These are phyloP conservation scores for Mycena crocata DNA, from an alignment of 768 basidiomycete genomes.

Conservation along the genomic window DNA sequence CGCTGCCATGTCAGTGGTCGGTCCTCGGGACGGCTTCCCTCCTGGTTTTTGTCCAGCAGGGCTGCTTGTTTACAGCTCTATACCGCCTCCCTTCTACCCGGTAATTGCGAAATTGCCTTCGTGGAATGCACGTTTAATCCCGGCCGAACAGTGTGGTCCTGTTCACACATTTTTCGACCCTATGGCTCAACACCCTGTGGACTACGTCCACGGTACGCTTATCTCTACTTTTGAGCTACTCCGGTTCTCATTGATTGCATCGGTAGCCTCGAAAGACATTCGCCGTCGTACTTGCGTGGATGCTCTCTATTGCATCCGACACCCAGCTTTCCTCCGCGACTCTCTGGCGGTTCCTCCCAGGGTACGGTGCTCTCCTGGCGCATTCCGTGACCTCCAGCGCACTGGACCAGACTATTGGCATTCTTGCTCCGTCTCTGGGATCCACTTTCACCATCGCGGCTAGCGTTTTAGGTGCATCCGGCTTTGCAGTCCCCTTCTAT, in stretches of 20 bases:
- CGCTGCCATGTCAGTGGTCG: constrained; percentile 65
- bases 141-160: constrained; percentile 68
- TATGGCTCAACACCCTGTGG: constrained; percentile 71
- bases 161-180: constrained; percentile 75
- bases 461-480: constrained; percentile 69
- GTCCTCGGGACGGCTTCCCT: constrained; percentile 75
- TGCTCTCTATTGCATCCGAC: constrained; percentile 70
- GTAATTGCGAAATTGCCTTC: constrained; percentile 49
- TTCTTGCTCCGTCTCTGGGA: constrained; percentile 69
- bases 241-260: constrained; percentile 23
- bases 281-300: constrained; percentile 59
- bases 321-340: constrained; percentile 53
- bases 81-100: constrained; percentile 75
- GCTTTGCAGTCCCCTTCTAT: constrained; percentile 75
- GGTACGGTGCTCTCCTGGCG: constrained; percentile 73
- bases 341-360: constrained; percentile 62
- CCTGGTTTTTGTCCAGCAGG: constrained; percentile 75
- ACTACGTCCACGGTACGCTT: constrained; percentile 59
- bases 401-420: constrained; percentile 70
- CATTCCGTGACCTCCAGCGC: constrained; percentile 71
- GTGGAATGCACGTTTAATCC: neutral
- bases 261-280: constrained; percentile 63
- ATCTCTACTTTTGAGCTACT: neutral
- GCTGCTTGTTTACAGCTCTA: constrained; percentile 74
- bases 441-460: constrained; percentile 66